These are phyloP conservation scores for Lentinula boryana DNA, from an alignment of 768 basidiomycete species.

Conservation along the genomic window DNA sequence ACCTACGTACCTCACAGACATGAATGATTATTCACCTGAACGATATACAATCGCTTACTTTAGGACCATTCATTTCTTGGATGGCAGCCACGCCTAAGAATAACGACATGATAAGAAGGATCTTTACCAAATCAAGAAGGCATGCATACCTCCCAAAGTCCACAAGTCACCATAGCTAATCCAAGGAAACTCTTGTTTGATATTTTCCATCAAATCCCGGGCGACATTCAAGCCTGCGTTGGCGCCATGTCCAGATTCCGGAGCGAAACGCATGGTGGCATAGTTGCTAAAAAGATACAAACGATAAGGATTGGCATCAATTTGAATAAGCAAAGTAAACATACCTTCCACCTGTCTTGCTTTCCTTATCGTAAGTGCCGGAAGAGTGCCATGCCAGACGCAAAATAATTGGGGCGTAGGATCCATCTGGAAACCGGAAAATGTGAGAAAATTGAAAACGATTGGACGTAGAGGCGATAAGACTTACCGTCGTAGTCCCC, in stretches of 20 bases:
- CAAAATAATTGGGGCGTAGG: constrained; percentile 80
- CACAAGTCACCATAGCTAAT: constrained; percentile 95
- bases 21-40: neutral
- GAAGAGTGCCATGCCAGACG: constrained; percentile 95
- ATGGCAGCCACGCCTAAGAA: neutral
- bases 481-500: constrained; percentile 81
- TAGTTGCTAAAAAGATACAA: constrained; percentile 62
- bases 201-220: constrained; percentile 74
- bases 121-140: constrained; percentile 51
- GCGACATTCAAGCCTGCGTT: constrained; percentile 82
- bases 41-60: constrained; percentile 16
- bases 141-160: constrained; percentile 89
- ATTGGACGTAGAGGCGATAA: neutral
- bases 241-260: constrained; percentile 79
- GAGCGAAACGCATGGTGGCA: constrained; percentile 96
- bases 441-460: constrained; percentile 8
- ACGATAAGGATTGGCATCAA: constrained; percentile 3
- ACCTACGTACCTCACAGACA: constrained; percentile 23
- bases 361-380: constrained; percentile 84
- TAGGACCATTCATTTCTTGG: constrained; percentile 88
- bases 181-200: constrained; percentile 88
- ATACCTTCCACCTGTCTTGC: constrained; percentile 75
- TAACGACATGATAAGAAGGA: neutral
- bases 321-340: constrained; percentile 11
- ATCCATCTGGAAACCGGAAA: constrained; percentile 58